A percentile compares a stretch with the other conserved stretches of the same genome.
Evolutionary conservation across 441 rosid genomes (phyloP).

Genomic region (Erodium chrysanthum): DNA sequence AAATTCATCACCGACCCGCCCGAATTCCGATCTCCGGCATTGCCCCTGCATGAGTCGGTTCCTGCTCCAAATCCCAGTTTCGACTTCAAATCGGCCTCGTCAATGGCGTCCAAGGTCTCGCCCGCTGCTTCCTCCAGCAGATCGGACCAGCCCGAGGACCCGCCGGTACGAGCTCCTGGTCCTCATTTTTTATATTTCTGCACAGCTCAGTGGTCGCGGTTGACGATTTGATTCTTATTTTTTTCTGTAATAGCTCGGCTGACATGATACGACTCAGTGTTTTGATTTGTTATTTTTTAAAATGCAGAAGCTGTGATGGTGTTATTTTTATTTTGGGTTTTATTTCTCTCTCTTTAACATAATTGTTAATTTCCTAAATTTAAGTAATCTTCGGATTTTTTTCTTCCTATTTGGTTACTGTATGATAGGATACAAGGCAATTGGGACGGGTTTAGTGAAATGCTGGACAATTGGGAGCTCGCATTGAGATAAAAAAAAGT

Average conservation of each 20-base stretch:
- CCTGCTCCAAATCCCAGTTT: slow-evolving; percentile 28
- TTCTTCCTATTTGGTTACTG: neutral
- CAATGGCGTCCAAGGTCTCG: slow-evolving; percentile 62
- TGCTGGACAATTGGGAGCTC: slow-evolving; percentile 1
- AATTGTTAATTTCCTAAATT: neutral
- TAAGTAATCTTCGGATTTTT: neutral
- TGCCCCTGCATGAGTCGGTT: slow-evolving; percentile 35
- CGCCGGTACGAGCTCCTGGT: slow-evolving; percentile 35
- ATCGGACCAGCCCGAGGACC: slow-evolving; percentile 39
- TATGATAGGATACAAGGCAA: neutral
- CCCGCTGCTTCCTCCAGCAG: slow-evolving; percentile 48
- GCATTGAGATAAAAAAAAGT: neutral
- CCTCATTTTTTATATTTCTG: neutral
- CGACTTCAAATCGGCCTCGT: slow-evolving; percentile 22
- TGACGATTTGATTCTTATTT: too few relatives aligned
- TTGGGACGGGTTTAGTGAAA: neutral
- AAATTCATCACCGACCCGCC: neutral
- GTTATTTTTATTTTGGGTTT: neutral
- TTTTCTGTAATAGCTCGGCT: too few relatives aligned
- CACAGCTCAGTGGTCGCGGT: neutral
- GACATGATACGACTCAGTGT: too few relatives aligned
- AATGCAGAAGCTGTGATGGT: too few relatives aligned
- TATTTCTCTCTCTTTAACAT: neutral
- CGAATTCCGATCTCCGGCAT: slow-evolving; percentile 23
- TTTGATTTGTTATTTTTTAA: too few relatives aligned